Base-by-base conservation (phyloP, 1,139 yeast genomes). In the Yamadazyma mexicana region DNA sequence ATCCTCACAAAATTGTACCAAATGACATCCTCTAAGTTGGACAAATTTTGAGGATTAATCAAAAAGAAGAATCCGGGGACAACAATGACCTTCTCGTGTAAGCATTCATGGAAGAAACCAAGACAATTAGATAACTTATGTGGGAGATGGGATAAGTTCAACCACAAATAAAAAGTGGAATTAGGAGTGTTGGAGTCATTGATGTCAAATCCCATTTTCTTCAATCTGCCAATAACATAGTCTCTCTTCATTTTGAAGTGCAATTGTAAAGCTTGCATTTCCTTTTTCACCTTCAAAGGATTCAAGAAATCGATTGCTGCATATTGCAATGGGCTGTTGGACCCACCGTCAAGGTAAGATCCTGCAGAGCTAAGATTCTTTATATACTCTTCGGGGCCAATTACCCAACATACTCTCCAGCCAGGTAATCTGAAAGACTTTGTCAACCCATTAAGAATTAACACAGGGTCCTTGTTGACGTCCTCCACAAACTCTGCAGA, bases 31-130 rank as follows among this genome's bases (percentile, higher is more conserved):
- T 74, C 81, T 43, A 81, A 62, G 40, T 75, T 75, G 39, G 83
- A 70, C 59, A 81, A 75, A 51, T 81, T 80, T 48, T 79, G 75
- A 10, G 86, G 86, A 50, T 81, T 81, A 49, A 81, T 69, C 54
- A 80, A 79, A 54, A 81, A 81, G 67, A 80, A 80, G 48, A 81
- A 79, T 3, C 87, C 86, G 2, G 86, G 87, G 14, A 81, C 87
- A 31, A 77, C 75, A 55, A 81, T 81, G 12, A 79, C 83, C 51
- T 72, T 73, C 48, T 80, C 84, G 52, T 79, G 83, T 36, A 81
- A 64, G 48, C 84, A 79, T 55, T 80, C 87, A 54, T 81, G 86
- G 73, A 81, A 81, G 51, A 81, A 81, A 0, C 86, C 85, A 37
- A 80, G 66, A 52, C 84, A 78, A 51, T 80, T 79, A 42, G 79